Base-by-base conservation (phyloP, 2,329 filamentous ascomycete species). In the Diaporthe sp. region DNA sequence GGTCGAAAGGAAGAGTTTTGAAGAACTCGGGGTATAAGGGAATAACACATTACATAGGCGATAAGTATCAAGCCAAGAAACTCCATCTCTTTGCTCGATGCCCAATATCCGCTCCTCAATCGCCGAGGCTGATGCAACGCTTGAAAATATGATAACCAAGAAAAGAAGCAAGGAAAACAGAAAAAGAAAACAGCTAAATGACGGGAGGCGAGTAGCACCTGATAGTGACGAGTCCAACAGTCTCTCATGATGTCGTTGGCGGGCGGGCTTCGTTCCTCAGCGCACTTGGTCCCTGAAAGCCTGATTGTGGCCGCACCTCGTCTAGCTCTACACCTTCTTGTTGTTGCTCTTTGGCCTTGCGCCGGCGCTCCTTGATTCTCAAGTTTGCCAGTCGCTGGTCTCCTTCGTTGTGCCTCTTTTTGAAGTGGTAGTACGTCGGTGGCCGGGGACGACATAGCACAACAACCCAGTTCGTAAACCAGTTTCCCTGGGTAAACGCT, bases 391-490 rank as follows among this genome's bases (percentile, higher is more conserved):
- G 91, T 35, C 97, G 91, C 84, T 97, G 94, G 82, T 98, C 97
- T 9, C 97, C 97, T 76, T 92, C 89, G 77, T 91, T 86, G 79
- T 97, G 96, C 71, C 86, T 85, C 57, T 86, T 86, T 86, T 98
- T 98, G 87, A 98, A 98, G 76, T 91, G 90, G 81, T 98, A 91
- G 82, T 98, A 98, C 0, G 94, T 96, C 10, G 96, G 96, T 28
- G 95, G 92, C 28, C 96, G 90, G 17, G 97, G 96, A 66, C 96
- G 92, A 78, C 92, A 93, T 67, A 98, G 87, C 17, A 98, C 95
- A 10, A 92, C 89, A 50, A 94, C 83, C 89, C 94, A 95, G 83
- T 99, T 99, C 80, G 89, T 92, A 80, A 93, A 83, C 64, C 93
- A 86, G 78, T 87, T 93, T 47, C 92, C 92, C 80, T 97, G 95